Evolutionary conservation across 1,139 yeast species (phyloP).

Genomic region (Magnusiomyces suaveolens): DNA sequence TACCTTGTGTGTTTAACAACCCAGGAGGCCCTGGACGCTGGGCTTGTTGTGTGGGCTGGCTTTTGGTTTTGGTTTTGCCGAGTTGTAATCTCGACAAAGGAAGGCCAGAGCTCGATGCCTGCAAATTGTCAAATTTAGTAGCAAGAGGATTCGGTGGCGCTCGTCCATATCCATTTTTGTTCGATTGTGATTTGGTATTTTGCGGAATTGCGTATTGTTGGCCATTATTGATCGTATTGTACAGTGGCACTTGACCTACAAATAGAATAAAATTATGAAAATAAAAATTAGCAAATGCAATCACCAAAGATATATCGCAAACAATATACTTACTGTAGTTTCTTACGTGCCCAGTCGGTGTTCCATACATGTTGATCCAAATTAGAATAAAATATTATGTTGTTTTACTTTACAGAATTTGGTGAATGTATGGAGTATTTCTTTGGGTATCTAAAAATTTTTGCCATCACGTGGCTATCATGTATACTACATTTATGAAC

Average conservation of each 20-base stretch:
- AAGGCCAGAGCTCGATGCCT: background rate
- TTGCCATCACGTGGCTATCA: too few species aligned
- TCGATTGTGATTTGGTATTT: background rate
- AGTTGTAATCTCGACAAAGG: background rate
- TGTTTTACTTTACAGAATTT: too few species aligned
- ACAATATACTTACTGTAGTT: conserved; percentile 1
- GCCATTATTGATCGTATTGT: background rate
- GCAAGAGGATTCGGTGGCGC: conserved; percentile 2
- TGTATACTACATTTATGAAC: too few species aligned
- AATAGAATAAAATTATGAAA: background rate
- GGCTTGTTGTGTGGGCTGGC: background rate
- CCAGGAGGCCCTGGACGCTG: background rate
- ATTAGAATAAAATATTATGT: too few species aligned
- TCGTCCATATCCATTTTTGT: background rate
- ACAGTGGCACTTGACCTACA: conserved; percentile 1
- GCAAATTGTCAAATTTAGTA: background rate
- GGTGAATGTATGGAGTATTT: too few species aligned
- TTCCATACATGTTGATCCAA: too few species aligned
- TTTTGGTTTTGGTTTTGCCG: background rate
- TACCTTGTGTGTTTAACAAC: background rate
- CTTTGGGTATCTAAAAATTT: too few species aligned
- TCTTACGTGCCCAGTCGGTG: too few species aligned
- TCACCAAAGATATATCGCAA: too few species aligned
- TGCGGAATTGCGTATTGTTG: background rate
- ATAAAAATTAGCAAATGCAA: background rate